Conservation (phyloP, 106 monocot species). For the Hemerocallis citrina region DNA sequence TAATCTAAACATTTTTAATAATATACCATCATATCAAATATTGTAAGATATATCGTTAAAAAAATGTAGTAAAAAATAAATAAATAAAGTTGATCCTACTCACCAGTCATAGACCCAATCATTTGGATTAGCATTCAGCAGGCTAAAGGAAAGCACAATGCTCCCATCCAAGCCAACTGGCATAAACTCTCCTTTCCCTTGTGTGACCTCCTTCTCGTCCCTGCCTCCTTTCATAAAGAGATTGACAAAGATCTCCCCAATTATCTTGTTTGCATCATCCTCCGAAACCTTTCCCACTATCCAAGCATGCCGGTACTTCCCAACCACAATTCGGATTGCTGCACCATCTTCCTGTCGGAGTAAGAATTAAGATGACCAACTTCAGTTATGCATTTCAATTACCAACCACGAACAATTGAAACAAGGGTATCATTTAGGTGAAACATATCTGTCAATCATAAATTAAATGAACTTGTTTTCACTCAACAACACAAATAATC, state of each 20-base stretch:
- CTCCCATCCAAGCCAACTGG: constrained; percentile 92
- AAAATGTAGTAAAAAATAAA: not conserved
- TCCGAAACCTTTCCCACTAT: constrained; percentile 41
- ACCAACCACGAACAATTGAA: too few relatives aligned
- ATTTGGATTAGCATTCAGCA: constrained; percentile 81
- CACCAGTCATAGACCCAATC: constrained; percentile 95
- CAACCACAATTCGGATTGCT: constrained; percentile 47
- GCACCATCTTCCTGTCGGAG: constrained; percentile 1
- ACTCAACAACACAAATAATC: too few relatives aligned
- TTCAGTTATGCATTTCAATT: too few relatives aligned
- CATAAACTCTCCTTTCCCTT: constrained; percentile 55
- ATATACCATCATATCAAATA: not conserved
- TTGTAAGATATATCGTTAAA: not conserved
- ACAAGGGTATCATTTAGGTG: too few relatives aligned
- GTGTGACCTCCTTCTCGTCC: constrained; percentile 10
- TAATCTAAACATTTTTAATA: not conserved
- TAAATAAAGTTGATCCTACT: not conserved
- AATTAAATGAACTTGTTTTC: too few relatives aligned
- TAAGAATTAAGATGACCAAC: too few relatives aligned
- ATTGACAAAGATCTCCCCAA: constrained; percentile 53
- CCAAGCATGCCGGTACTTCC: constrained; percentile 94
- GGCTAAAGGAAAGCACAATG: constrained; percentile 66
- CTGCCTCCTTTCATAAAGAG: constrained; percentile 56
- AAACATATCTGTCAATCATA: too few relatives aligned
- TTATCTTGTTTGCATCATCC: constrained; percentile 14